phyloP scores from a whole-genome alignment of 495 filamentous ascomycete genomes.

The Pyrenopolyporus hunteri region DNA sequence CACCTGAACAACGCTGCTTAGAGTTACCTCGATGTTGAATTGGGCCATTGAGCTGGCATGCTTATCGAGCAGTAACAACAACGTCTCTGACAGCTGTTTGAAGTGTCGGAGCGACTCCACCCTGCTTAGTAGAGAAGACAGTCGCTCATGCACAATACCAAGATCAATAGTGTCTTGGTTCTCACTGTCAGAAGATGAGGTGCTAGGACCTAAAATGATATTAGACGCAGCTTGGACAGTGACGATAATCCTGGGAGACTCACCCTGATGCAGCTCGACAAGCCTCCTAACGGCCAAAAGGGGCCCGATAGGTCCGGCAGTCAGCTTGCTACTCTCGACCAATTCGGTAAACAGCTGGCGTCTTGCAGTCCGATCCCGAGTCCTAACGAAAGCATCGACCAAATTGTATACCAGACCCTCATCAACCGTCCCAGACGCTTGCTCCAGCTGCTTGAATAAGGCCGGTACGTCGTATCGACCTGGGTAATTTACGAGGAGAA shows the following conservation, averaged over 20 bases:
- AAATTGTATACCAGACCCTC: conserved; percentile 33
- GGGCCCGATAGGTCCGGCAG: conserved; percentile 30
- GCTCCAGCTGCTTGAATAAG: conserved; percentile 27
- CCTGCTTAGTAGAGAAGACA: conserved; percentile 45
- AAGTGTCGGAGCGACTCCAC: conserved; percentile 56
- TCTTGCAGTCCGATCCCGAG: conserved; percentile 11
- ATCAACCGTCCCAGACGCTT: conserved; percentile 23
- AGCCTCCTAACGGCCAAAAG: conserved; percentile 38
- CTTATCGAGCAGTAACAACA: conserved; percentile 64
- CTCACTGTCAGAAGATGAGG: neutral
- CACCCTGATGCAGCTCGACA: conserved; percentile 34
- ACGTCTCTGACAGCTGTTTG: conserved; percentile 59
- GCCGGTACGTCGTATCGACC: conserved; percentile 21
- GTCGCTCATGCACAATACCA: conserved; percentile 27
- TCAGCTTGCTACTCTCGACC: conserved; percentile 28
- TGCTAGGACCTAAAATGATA: conserved; percentile 16
- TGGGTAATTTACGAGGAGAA: conserved; percentile 43
- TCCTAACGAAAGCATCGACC: conserved; percentile 35
- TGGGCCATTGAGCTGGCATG: conserved; percentile 63
- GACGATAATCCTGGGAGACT: conserved; percentile 4
- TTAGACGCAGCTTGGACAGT: conserved; percentile 19
- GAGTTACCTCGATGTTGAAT: conserved; percentile 70
- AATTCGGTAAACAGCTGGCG: conserved; percentile 32
- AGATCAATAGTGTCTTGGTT: conserved; percentile 21
- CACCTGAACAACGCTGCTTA: conserved; percentile 62